Base-by-base conservation (phyloP, 2,329 filamentous ascomycete species). In the Cadophora gregata region DNA sequence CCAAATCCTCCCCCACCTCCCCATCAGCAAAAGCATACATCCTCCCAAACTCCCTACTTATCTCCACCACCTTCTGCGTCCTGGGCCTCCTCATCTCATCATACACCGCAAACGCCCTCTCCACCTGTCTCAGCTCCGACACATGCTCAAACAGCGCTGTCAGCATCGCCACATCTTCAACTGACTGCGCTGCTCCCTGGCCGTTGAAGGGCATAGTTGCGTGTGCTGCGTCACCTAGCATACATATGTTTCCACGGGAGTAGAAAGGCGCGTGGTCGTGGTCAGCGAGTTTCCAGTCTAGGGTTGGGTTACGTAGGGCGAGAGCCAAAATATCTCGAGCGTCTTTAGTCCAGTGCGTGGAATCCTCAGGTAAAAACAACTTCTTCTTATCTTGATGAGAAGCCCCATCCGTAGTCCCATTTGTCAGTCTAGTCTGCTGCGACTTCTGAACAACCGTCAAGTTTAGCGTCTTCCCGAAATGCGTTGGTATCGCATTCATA, bases 21-120 rank as follows among this genome's bases (percentile, higher is more conserved):
- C 31, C 50, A 33, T 63, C 62, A 25, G 27, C 38, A 58, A 56
- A 63, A 21, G n/a, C 38, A 63, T 45, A 63, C 62, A 63, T 63
- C 19, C 62, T 33, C 24, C 62, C 62, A 59, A 63, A 58, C 24
- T 1, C 19, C 16, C 62, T 63, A 42, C 62, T 63, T 6, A 63
- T 27, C 51, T 63, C 62, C 25, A 31, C 62, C n/a, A 58, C 51
- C 38, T 58, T 50, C 51, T 63, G 62, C 19, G 62, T 63, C 27
- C 38, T 42, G 2, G 38, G 38, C 19, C 38, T 42, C 38, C 38
- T 42, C 38, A 42, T 16, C 38, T 42, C 38, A 42, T 42, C 38
- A 19, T 42, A 42, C 38, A 42, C 38, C 5, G 10, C 38, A 4
- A 42, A 42, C 38, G 38, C 38, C 38, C 19, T 42, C 38, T 42